Percentiles rank a stretch among this genome's conserved stretches.
Evolutionary conservation across 306 rosid species (phyloP).

Genomic region (Castanea crenata): DNA sequence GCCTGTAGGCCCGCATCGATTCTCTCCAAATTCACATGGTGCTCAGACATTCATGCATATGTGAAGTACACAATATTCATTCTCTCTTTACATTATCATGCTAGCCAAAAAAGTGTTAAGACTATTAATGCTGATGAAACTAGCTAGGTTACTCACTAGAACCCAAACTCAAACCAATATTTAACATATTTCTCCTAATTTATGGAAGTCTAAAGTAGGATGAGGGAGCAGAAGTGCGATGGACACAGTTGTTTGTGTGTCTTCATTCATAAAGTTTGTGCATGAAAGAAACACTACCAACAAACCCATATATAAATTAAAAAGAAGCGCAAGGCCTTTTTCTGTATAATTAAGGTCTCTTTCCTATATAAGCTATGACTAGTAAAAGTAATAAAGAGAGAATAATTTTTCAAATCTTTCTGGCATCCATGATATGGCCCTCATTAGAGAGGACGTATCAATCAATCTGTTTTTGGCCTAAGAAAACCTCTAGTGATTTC

Average conservation of each 20-base stretch:
- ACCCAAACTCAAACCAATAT: not conserved
- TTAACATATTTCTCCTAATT: not conserved
- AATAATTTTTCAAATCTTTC: not conserved
- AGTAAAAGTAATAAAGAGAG: not conserved
- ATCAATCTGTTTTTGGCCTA: no score
- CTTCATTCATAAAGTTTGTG: slow-evolving; percentile 7
- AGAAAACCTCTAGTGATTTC: no score
- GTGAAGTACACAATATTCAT: not conserved
- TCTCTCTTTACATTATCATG: not conserved
- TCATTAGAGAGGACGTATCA: not conserved
- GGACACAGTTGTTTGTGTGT: slow-evolving; percentile 21
- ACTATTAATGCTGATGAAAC: not conserved
- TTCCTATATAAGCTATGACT: not conserved
- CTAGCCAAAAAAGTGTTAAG: not conserved
- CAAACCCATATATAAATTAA: not conserved
- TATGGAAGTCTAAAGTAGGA: not conserved
- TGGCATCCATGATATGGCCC: no score
- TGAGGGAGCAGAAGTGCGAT: slow-evolving; percentile 11
- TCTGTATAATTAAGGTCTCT: not conserved
- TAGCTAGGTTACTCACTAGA: not conserved
- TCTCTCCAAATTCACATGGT: not conserved
- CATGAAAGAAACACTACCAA: not conserved
- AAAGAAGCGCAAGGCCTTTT: not conserved
- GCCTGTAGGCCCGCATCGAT: not conserved
- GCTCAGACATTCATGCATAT: not conserved